phyloP scores from a whole-genome alignment of 106 monocot species.

The Ottelia alismoides region DNA sequence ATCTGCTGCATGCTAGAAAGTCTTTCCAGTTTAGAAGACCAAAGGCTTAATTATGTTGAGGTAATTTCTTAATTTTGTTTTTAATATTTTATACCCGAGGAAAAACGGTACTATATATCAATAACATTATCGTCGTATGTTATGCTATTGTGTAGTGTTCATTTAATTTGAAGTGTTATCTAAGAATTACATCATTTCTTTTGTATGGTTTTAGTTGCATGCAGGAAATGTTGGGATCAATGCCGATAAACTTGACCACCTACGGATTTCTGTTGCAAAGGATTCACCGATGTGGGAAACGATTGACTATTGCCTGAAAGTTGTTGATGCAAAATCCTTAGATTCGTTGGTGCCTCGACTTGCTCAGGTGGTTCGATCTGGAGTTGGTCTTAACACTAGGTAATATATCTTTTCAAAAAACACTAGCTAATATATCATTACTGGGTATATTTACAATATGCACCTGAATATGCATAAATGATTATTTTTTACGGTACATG shows the following conservation, averaged over 20 bases:
- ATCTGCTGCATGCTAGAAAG: slow-evolving; percentile 96
- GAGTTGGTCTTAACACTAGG: slow-evolving; percentile 98
- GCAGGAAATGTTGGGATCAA: slow-evolving; percentile 85
- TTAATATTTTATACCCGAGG: no score
- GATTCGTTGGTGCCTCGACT: slow-evolving; percentile 77
- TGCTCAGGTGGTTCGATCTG: slow-evolving; percentile 68
- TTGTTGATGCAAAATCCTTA: slow-evolving; percentile 59
- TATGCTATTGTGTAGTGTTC: no score
- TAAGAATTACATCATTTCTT: no score
- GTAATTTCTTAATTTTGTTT: slow-evolving; percentile 21
- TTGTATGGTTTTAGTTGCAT: slow-evolving; percentile 45
- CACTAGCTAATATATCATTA: no score
- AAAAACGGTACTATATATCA: no score
- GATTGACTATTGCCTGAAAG: slow-evolving; percentile 79
- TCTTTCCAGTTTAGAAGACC: slow-evolving; percentile 94
- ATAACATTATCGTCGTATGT: no score
- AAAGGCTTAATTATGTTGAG: slow-evolving; percentile 97
- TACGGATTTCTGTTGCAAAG: slow-evolving; percentile 86
- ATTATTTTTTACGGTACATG: no score
- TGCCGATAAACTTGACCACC: slow-evolving; percentile 77
- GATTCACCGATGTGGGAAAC: slow-evolving; percentile 99
- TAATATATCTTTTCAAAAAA: slow-evolving; percentile 9
- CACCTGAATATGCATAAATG: no score
- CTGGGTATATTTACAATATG: no score
- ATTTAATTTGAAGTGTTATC: no score